A percentile compares a stretch with the other conserved stretches of the same genome.
Conservation (phyloP, 2,329 filamentous ascomycete species). For the Neonectria magnoliae region DNA sequence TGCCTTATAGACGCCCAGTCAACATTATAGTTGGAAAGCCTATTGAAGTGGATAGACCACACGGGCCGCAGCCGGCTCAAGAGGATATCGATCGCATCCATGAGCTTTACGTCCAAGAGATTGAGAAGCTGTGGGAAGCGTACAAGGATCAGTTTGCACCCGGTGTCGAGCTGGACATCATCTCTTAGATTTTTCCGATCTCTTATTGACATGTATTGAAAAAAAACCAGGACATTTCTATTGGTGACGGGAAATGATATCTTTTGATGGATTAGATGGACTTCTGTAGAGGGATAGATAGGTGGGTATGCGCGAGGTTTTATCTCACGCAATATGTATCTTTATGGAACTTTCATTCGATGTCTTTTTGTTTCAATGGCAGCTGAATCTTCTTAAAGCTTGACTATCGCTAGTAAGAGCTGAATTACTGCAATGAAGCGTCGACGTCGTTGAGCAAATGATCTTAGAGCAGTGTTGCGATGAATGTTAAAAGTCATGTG, state of each 20-base stretch:
- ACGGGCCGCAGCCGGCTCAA: slow-evolving; percentile 70
- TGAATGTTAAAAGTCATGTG: slow-evolving; percentile 32
- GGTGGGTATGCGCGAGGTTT: not conserved
- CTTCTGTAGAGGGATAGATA: not conserved
- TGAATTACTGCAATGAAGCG: not conserved
- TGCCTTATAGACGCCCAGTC: slow-evolving; percentile 89
- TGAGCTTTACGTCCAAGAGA: slow-evolving; percentile 77
- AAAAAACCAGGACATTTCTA: not conserved
- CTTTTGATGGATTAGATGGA: not conserved
- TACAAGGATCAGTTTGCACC: slow-evolving; percentile 81
- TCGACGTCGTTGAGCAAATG: not conserved
- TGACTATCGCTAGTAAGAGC: not conserved
- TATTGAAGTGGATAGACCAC: slow-evolving; percentile 72
- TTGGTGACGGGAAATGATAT: not conserved
- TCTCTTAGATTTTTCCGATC: slow-evolving; percentile 57
- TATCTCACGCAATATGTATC: not conserved
- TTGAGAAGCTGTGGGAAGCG: slow-evolving; percentile 77
- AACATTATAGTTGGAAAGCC: slow-evolving; percentile 91
- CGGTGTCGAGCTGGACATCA: slow-evolving; percentile 73
- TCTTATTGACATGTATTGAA: not conserved
- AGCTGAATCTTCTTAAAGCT: not conserved
- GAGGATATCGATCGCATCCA: slow-evolving; percentile 85
- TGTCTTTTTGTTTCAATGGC: not conserved
- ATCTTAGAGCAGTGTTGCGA: not conserved
- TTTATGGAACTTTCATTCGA: not conserved